Evolutionary conservation across 2,329 filamentous ascomycete species (phyloP).

Genomic region (Arthrinium puccinioides): DNA sequence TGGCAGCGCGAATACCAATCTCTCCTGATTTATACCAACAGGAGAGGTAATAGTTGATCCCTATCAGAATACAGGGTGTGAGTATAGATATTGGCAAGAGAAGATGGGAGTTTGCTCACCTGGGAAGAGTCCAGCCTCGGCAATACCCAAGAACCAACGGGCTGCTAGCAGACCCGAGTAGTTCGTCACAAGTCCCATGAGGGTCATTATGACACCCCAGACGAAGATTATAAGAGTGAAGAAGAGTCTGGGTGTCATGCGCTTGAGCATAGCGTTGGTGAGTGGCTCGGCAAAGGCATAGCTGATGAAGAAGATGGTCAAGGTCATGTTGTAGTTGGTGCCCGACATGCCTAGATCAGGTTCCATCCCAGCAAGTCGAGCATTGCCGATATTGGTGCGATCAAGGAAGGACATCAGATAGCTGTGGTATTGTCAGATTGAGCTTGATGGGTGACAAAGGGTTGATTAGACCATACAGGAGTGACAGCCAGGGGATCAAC

Average conservation of each 20-base stretch:
- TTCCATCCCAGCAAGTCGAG: conserved; percentile 47
- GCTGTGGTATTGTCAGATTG: conserved; percentile 41
- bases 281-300: conserved; percentile 73
- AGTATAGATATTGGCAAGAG: conserved; percentile 3
- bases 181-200: conserved; percentile 59
- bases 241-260: conserved; percentile 69
- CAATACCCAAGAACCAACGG: conserved; percentile 63
- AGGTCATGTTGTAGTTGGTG: conserved; percentile 62
- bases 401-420: conserved; percentile 71
- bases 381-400: conserved; percentile 69
- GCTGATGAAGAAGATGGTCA: conserved; percentile 82
- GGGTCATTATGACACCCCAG: conserved; percentile 63
- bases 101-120: conserved; percentile 31
- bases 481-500: background rate
- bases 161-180: conserved; percentile 60
- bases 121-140: conserved; percentile 71
- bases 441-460: conserved; percentile 32
- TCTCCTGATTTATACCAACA: conserved; percentile 79
- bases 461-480: background rate
- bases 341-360: conserved; percentile 53
- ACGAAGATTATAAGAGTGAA: conserved; percentile 73
- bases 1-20: conserved; percentile 32
- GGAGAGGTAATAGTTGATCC: conserved; percentile 67
- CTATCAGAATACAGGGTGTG: no score
- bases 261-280: conserved; percentile 76